Evolutionary conservation across 805 yeast genomes (phyloP).

Genomic region (Metschnikowia lunata): DNA sequence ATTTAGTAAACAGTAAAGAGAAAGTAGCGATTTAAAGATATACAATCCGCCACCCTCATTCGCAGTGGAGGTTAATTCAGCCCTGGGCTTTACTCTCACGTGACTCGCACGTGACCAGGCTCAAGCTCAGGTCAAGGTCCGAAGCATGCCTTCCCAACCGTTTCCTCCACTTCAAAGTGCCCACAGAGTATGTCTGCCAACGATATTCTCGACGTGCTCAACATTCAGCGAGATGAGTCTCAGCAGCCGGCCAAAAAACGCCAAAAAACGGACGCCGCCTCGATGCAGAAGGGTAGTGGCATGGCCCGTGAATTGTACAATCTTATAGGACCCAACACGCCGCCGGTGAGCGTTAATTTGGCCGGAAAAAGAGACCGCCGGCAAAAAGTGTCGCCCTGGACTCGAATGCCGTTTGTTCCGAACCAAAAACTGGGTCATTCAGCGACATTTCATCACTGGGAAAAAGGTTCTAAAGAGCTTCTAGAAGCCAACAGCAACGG

Average conservation of each 20-base stretch:
- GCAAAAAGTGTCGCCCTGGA: constrained; percentile 81
- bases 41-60: too few species aligned
- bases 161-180: background rate
- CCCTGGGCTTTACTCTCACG: too few species aligned
- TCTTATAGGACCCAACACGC: constrained; percentile 86
- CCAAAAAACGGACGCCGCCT: constrained; percentile 23
- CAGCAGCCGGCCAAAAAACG: constrained; percentile 41
- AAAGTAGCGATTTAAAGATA: too few species aligned
- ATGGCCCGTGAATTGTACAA: constrained; percentile 88
- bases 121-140: too few species aligned
- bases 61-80: too few species aligned
- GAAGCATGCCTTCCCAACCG: background rate
- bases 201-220: constrained; percentile 74
- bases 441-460: constrained; percentile 72
- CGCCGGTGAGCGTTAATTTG: constrained; percentile 53
- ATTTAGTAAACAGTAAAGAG: too few species aligned
- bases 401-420: constrained; percentile 53
- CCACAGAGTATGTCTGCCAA: constrained; percentile 25
- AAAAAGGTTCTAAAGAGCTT: constrained; percentile 58
- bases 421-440: constrained; percentile 47
- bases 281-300: constrained; percentile 44
- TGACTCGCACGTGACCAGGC: too few species aligned
- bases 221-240: constrained; percentile 50
- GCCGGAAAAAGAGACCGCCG: constrained; percentile 54
- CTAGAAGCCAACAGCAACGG: constrained; percentile 29